Base-by-base conservation (phyloP, 768 basidiomycete species). In the Lactarius sanguifluus region DNA sequence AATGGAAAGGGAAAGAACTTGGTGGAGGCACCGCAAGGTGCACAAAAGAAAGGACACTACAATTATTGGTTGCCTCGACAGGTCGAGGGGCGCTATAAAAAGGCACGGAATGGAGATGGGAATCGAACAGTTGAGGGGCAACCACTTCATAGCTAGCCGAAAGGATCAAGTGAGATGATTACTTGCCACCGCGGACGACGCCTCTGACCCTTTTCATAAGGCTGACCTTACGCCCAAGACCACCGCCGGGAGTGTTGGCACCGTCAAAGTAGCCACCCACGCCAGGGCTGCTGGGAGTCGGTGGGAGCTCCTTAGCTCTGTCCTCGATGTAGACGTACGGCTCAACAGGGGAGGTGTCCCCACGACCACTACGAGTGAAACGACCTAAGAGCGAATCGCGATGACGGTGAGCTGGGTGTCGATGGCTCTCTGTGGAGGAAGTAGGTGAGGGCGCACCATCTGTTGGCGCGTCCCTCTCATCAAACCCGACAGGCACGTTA, bases 341-440 rank as follows among this genome's bases (percentile, higher is more conserved):
- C 67, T 91, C 89, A n/a, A 52, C 56, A 30, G 79, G 76, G 25
- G 77, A 77, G 34, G 69, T 65, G 41, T 79, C 74, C 36, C 70
- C 76, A 59, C 72, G 79, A 73, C 81, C 69, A 79, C 80, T 69
- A 69, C 80, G 81, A 25, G 79, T 83, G 67, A 91, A 85, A n/a
- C 89, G 85, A 18, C 91, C 91, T 45, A 92, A 79, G 76, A 91
- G 88, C 8, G 90, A 92, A 73, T 88, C 86, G 71, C 91, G 89
- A 32, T 85, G 74, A 56, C 85, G 84, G 74, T 92, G 89, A 1
- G 87, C 87, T n/a, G 85, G 88, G 15, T 88, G 85, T 38, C 59
- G 60, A 34, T 61, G 47, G 36, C 47, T 79, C 71, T 74, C 75
- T 28, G 79, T 72, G 25, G 76, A 73, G 25, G 79, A 81, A 1